Evolutionary conservation across 495 filamentous ascomycete genomes (phyloP), one percentile per base, ranked within the genome.

Genomic region (Ascodesmis nigricans): DNA sequence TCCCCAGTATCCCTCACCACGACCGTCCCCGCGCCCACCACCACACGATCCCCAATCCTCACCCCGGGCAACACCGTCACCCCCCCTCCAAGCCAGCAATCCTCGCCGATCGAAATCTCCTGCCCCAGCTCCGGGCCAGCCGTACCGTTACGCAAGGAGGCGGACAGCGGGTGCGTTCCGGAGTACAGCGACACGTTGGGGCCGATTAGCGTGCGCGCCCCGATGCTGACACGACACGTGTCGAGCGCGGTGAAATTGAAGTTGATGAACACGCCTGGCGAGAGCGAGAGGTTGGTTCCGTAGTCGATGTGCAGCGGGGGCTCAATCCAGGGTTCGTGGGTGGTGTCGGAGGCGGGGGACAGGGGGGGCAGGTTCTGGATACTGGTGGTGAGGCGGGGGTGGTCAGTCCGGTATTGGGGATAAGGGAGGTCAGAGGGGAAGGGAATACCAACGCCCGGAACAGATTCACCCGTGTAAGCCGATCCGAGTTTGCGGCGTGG

Each of bases 71-170:
- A 52, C 4, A 93, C 60, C 24, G 63, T 65, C 5, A 75, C 78
- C 50, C 73, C 73, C 0, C 82, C 82, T 0, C 76, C 79, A 17
- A 93, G 52, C 82, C 83, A 93, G 43, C 78, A 87, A 52, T 91
- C 83, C 45, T 90, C 77, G 0, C 73, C 79, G 38, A 91, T 70
- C 9, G 56, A 62, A 42, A 93, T 76, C 11, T 76, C 72, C 36
- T 64, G 69, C 0, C 81, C 82, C 16, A 56, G 45, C 55, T 91
- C 82, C 0, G 81, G 76, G 0, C 80, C 82, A 25, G 64, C 50
- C 1, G 64, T 69, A 0, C 82, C 79, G 46, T 83, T 75, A 6
- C 80, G 63, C 8, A 80, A 36, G 0, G 59, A 59, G 1, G 78
- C 78, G 41, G 84, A 73, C 2, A 79, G 55, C 0, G 80, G 78